Evolutionary conservation across 345 rosid species (phyloP).

Genomic region (Acer campestre): DNA sequence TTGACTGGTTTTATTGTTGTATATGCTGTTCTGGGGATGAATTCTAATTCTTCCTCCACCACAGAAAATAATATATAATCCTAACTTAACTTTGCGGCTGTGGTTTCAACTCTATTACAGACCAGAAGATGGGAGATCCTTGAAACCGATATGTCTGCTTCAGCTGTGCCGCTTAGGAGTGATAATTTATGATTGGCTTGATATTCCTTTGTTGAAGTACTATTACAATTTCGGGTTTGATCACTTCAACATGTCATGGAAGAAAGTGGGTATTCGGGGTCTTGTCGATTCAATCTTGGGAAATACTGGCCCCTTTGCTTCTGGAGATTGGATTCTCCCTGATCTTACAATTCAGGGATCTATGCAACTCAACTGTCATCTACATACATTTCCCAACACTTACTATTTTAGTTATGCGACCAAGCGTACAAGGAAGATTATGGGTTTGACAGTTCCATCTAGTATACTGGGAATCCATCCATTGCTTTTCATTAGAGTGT

Average conservation of each 20-base stretch:
- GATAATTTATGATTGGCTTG: conserved; percentile 89
- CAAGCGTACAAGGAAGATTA: conserved; percentile 61
- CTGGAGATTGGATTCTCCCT: conserved; percentile 93
- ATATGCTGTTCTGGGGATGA: neutral
- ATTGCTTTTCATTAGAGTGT: conserved; percentile 72
- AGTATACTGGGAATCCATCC: conserved; percentile 81
- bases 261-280: conserved; percentile 67
- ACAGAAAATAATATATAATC: neutral
- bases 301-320: conserved; percentile 77
- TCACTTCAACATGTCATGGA: conserved; percentile 85
- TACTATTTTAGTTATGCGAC: conserved; percentile 97
- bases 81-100: neutral
- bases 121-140: conserved; percentile 79
- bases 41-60: neutral
- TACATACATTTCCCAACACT: conserved; percentile 73
- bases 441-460: conserved; percentile 79
- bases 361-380: conserved; percentile 48
- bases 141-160: conserved; percentile 74
- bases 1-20: neutral
- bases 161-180: conserved; percentile 84
- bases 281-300: conserved; percentile 71
- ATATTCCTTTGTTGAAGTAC: conserved; percentile 76
- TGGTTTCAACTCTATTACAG: conserved; percentile 37
- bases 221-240: conserved; percentile 96
- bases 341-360: conserved; percentile 95